Percentiles rank a stretch among this genome's conserved stretches.
Evolutionary conservation across 1,284 basidiomycete species (phyloP).

Genomic region (Pyrrhoderma noxium): DNA sequence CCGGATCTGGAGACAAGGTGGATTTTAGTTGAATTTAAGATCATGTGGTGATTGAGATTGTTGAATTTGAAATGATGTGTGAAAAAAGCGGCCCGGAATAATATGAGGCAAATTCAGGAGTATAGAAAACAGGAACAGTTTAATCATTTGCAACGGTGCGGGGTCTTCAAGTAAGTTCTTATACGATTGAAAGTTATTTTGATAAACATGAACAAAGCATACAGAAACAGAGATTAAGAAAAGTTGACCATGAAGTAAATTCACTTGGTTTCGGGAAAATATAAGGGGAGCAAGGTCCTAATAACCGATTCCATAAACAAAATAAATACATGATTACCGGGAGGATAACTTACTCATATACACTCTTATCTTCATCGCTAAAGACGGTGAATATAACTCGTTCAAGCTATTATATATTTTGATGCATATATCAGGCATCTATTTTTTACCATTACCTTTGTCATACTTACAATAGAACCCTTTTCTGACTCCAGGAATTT

Average conservation of each 20-base stretch:
- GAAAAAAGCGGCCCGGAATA: no score
- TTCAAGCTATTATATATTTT: conserved; percentile 49
- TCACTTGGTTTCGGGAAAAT: conserved; percentile 49
- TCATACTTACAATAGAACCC: conserved; percentile 42
- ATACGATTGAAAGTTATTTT: no score
- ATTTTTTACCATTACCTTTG: background rate
- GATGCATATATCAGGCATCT: background rate
- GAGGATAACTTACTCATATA: conserved; percentile 50
- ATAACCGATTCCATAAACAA: background rate
- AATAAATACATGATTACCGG: background rate
- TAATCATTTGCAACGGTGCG: no score
- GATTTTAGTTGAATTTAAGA: no score
- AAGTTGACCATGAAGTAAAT: no score
- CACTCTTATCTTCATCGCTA: conserved; percentile 51
- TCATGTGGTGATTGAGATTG: no score
- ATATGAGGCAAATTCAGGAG: no score
- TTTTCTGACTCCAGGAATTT: conserved; percentile 48
- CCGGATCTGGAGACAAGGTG: background rate
- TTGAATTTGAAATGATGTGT: no score
- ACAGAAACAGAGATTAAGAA: no score
- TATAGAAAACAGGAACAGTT: no score
- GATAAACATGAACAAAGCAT: no score
- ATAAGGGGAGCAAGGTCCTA: conserved; percentile 52
- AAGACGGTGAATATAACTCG: conserved; percentile 71
- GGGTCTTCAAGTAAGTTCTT: no score